A percentile compares a stretch with the other conserved stretches of the same genome.
phyloP scores from a whole-genome alignment of 345 rosid species.

The Eucalyptus virginea region DNA sequence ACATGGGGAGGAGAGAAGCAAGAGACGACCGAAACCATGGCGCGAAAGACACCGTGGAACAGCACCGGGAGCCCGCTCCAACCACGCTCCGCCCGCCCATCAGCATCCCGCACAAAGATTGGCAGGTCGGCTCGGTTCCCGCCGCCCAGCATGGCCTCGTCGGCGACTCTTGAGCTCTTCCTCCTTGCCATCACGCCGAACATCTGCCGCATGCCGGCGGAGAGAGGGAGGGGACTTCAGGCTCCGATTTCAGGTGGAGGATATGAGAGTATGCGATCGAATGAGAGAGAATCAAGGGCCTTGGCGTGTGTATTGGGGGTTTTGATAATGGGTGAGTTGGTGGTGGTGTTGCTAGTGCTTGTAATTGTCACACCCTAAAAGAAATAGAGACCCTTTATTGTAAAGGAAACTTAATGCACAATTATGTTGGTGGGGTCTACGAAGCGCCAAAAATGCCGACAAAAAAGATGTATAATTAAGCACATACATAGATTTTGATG shows the following conservation, averaged over 20 bases:
- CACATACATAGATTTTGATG: background rate
- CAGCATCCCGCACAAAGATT: background rate
- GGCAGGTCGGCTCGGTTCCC: background rate
- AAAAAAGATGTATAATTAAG: constrained; percentile 7
- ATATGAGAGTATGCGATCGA: background rate
- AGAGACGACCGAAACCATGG: constrained; percentile 38
- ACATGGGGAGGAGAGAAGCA: constrained; percentile 69
- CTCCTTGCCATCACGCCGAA: constrained; percentile 21
- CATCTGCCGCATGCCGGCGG: constrained; percentile 23
- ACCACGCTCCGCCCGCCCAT: constrained; percentile 6
- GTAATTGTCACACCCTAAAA: constrained; percentile 9
- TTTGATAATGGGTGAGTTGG: constrained; percentile 18
- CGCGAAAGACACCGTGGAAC: constrained; percentile 20
- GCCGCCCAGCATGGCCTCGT: constrained; percentile 36
- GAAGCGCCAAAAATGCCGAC: constrained; percentile 23
- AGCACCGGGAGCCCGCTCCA: constrained; percentile 27
- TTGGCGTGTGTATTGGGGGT: background rate
- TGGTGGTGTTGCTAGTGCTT: constrained; percentile 11
- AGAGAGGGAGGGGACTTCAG: background rate
- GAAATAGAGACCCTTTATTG: background rate
- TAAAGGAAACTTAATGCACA: background rate
- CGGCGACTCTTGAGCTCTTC: constrained; percentile 68
- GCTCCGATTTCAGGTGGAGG: background rate
- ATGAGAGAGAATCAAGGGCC: background rate
- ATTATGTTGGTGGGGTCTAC: constrained; percentile 19